Conservation (phyloP, 1,139 yeast species). For the Kodamaea ohmeri region DNA sequence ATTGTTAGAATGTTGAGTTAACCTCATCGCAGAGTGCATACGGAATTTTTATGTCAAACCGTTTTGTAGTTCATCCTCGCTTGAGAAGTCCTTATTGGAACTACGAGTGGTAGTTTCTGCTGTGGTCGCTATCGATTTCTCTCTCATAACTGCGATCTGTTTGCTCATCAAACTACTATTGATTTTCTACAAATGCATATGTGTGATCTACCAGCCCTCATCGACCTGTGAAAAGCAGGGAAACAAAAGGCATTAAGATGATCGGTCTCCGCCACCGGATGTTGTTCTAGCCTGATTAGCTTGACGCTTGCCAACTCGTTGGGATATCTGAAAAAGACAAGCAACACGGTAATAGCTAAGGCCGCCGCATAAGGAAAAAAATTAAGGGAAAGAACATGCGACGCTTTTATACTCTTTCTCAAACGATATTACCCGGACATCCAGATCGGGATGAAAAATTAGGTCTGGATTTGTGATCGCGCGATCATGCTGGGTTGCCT, state of each 20-base stretch:
- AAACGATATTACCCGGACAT: constrained; percentile 15
- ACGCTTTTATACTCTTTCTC: constrained; percentile 2
- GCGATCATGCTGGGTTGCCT: neutral
- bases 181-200: constrained; percentile 14
- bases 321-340: constrained; percentile 49
- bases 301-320: constrained; percentile 57
- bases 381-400: constrained; percentile 4
- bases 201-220: constrained; percentile 57
- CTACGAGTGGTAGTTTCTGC: too few species aligned
- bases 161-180: too few species aligned
- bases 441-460: neutral
- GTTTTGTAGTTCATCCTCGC: too few species aligned
- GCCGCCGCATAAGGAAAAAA: constrained; percentile 52
- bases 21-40: too few species aligned
- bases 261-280: constrained; percentile 38
- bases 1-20: too few species aligned
- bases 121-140: too few species aligned
- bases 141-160: too few species aligned
- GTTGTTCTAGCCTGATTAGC: constrained; percentile 50
- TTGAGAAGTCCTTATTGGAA: too few species aligned
- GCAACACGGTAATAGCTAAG: constrained; percentile 57
- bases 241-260: constrained; percentile 51
- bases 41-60: too few species aligned
- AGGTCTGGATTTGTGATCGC: neutral
- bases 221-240: constrained; percentile 17